Conservation (phyloP, 2,329 filamentous ascomycete species). For the Xylariaceae sp. region DNA sequence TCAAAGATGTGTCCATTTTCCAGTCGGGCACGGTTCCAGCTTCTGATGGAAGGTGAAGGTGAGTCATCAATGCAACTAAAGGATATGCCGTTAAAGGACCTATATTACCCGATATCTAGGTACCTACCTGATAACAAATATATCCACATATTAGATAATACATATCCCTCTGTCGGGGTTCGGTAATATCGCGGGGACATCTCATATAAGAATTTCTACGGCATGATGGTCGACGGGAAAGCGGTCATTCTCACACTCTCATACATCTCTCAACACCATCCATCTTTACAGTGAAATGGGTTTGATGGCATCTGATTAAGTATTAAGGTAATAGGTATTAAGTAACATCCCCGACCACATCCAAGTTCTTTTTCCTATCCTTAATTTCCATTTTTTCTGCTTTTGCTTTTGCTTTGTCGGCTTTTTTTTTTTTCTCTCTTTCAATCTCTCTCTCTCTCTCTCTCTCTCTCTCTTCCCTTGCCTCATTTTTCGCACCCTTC, state of each 20-base stretch:
- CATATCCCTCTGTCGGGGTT: too few species aligned
- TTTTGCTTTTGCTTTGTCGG: neutral
- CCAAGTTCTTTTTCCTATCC: neutral
- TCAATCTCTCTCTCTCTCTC: too few species aligned
- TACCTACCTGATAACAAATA: too few species aligned
- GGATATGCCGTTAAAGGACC: too few species aligned
- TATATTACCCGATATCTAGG: too few species aligned
- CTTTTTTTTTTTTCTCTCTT: neutral
- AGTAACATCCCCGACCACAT: neutral
- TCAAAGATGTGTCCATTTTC: too few species aligned
- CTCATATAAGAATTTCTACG: too few species aligned
- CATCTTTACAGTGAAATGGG: neutral
- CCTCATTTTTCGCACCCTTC: neutral
- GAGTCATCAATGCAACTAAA: too few species aligned
- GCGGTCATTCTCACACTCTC: neutral
- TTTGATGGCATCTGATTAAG: neutral
- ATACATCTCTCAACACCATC: neutral
- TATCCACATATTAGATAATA: too few species aligned
- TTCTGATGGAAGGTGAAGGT: too few species aligned
- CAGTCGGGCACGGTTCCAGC: too few species aligned
- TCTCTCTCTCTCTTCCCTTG: neutral
- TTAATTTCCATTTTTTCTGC: neutral
- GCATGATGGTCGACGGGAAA: neutral
- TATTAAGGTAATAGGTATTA: neutral
- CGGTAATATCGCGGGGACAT: too few species aligned